Evolutionary conservation across 2,329 filamentous ascomycete genomes (phyloP), one percentile per base, ranked within the genome.

Genomic region (Colletotrichum tanaceti): DNA sequence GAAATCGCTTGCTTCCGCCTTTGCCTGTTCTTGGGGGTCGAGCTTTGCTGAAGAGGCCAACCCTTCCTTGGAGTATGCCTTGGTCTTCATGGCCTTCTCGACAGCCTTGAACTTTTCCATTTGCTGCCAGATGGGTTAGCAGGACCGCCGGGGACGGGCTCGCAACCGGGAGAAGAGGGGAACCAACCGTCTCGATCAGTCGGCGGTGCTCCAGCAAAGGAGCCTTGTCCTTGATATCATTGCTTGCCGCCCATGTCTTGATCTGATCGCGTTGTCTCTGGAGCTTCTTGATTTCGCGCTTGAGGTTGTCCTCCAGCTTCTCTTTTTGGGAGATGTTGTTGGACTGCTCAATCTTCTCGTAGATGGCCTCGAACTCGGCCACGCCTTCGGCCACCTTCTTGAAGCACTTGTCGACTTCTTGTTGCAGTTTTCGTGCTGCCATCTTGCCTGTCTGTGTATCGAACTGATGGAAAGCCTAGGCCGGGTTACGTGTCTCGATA

Each of bases 41-140:
- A 98, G 87, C 81, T 97, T 97, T 58, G 93, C 91, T 32, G 94
- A 93, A 60, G 95, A 93, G 72, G 93, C 96, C 72, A 99, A 84
- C 52, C 96, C 96, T 82, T 98, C 96, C 85, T 99, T 98, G 71
- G 96, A 98, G 82, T 97, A 99, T 70, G 96, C 96, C 81, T 99
- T 99, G 65, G 96, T 99, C 86, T 99, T 99, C 96, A 99, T 98
- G 77, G 97, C 96, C 85, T 99, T 99, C 82, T 99, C 96, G 61
- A 99, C 96, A n/a, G 94, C 95, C 84, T 99, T 99, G 88, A 99
- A 99, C 76, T 93, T 94, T 83, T 99, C 96, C 96, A 99, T 99
- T 92, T 95, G 91, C 93, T 96, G 82, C 79, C 18, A 75, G 49
- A 24, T 18, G 38, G 11, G 61, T 71, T 63, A 71, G 68, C 62